Base-by-base conservation (phyloP, 2,329 filamentous ascomycete species). In the Eutypella sp. region DNA sequence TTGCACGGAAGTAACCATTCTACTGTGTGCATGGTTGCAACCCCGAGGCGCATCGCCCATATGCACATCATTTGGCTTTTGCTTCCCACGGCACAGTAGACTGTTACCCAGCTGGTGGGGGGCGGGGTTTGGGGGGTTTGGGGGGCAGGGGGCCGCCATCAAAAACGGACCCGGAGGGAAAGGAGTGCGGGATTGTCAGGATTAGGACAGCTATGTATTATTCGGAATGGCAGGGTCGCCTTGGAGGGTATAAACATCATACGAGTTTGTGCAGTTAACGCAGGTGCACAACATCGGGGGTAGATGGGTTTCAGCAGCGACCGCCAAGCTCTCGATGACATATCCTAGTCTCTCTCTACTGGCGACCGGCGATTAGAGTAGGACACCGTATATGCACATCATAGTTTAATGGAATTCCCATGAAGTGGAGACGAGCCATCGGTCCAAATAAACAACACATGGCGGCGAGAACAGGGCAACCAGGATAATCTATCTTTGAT, bases 301-400 rank as follows among this genome's bases (percentile, higher is more conserved):
- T 7, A 39, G 20, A 39, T 39, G 19, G 11, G 36, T 39, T 39
- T 24, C 36, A 39, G 19, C 5, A 11, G 15, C 13, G 36, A 19
- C 10, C 11, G 20, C 19, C 20, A 39, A 39, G 18, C 19, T 15
- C 31, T 34, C 5, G 23, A 39, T 39, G 20, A n/a, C 36, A 39
- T 39, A 19, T 24, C 15, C 36, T n/a, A n/a, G n/a, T n/a, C n/a
- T n/a, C n/a, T 20, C 36, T 20, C 11, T 20, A 15, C 19, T 39
- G 7, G 18, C 19, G 16, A 16, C 36, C n/a, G n/a, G n/a, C n/a
- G n/a, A n/a, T n/a, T n/a, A n/a, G n/a, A n/a, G n/a, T n/a, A n/a
- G n/a, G n/a, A n/a, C n/a, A n/a, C n/a, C 36, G 34, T 37, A 39
- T 39, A 39, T 39, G 36, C 36, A 39, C 20, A 39, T 39, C 36